Conservation (phyloP, 1,284 basidiomycete genomes). For the Caloboletus inedulis region DNA sequence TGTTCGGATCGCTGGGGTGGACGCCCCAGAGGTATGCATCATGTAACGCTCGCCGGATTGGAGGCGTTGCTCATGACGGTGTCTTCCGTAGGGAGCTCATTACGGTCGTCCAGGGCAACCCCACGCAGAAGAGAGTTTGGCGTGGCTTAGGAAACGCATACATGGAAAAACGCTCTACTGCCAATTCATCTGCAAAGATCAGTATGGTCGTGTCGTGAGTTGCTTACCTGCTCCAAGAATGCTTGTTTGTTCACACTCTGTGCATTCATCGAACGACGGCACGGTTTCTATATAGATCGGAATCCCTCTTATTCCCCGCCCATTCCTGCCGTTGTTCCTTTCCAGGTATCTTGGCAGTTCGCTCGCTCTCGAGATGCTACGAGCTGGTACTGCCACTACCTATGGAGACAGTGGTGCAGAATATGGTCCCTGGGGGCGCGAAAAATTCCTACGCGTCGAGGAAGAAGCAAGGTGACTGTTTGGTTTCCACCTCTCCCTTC, state of each 20-base stretch:
- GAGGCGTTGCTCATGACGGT: neutral
- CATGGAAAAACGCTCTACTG: constrained; percentile 61
- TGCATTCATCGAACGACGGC: neutral
- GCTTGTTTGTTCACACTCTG: neutral
- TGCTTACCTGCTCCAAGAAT: neutral
- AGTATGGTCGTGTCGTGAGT: constrained; percentile 75
- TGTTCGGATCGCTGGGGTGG: constrained; percentile 82
- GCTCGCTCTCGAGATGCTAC: constrained; percentile 75
- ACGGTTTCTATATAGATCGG: constrained; percentile 53
- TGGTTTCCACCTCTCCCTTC: neutral
- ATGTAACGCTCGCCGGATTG: neutral
- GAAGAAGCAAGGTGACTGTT: constrained; percentile 61
- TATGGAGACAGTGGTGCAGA: constrained; percentile 78
- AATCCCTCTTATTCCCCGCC: constrained; percentile 46
- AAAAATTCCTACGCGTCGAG: constrained; percentile 58
- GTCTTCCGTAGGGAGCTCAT: constrained; percentile 54
- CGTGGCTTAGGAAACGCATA: constrained; percentile 63
- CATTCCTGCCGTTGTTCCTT: constrained; percentile 47
- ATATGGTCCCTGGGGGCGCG: constrained; percentile 68
- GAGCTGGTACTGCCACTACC: constrained; percentile 68
- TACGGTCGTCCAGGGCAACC: constrained; percentile 79
- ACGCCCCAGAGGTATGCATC: constrained; percentile 79
- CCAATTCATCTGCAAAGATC: constrained; percentile 73
- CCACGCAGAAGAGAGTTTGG: constrained; percentile 64
- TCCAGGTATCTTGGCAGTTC: constrained; percentile 45